Evolutionary conservation across 2,329 filamentous ascomycete species (phyloP).

Genomic region (Sarocladium oryzae): DNA sequence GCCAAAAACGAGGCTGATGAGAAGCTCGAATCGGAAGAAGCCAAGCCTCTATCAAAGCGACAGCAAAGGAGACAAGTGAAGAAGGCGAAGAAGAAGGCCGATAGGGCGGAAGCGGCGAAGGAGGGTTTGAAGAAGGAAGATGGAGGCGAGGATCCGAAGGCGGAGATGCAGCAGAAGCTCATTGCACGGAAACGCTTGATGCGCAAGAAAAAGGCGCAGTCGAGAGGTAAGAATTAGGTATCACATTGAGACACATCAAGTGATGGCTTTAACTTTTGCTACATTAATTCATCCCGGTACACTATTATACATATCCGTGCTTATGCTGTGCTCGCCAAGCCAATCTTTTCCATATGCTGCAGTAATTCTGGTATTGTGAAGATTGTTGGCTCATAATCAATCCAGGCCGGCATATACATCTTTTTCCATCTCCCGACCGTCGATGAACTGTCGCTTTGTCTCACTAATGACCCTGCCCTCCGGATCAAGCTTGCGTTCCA

Average conservation of each 20-base stretch:
- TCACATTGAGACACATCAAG: neutral
- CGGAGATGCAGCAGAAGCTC: slow-evolving; percentile 60
- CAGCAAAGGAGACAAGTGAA: slow-evolving; percentile 26
- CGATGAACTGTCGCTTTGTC: neutral
- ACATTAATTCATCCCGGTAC: neutral
- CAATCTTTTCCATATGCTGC: neutral
- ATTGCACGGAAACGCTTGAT: slow-evolving; percentile 79
- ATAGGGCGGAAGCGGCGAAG: slow-evolving; percentile 12
- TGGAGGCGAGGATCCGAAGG: slow-evolving; percentile 35
- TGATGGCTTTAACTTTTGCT: neutral
- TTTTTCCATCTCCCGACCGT: neutral
- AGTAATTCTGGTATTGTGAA: neutral
- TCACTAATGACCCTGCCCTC: slow-evolving; percentile 7
- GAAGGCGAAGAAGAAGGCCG: slow-evolving; percentile 23
- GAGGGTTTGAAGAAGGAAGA: slow-evolving; percentile 25
- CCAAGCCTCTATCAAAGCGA: slow-evolving; percentile 20
- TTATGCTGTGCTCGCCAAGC: too few species aligned
- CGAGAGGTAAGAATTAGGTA: slow-evolving; percentile 26
- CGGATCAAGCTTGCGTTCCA: neutral
- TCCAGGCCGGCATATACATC: neutral
- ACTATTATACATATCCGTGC: neutral
- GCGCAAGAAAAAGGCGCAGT: slow-evolving; percentile 58
- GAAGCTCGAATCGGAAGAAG: slow-evolving; percentile 18
- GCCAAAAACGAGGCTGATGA: slow-evolving; percentile 16
- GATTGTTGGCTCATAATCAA: neutral